Conservation (phyloP, 805 yeast species). For the Spathaspora arborariae region DNA sequence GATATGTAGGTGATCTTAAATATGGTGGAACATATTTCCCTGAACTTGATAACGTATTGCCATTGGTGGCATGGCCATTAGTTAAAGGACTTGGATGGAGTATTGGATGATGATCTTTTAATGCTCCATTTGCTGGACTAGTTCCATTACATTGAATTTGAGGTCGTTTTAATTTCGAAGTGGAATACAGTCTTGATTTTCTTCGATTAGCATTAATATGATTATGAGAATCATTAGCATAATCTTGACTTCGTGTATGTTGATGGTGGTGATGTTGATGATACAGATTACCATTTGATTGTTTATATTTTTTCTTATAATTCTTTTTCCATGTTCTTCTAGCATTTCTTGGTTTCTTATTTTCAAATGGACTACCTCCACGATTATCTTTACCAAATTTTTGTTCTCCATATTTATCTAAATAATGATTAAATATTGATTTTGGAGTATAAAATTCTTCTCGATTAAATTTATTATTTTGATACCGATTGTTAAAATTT, state of each 20-base stretch:
- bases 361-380: background rate
- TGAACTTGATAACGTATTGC: constrained; percentile 6
- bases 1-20: constrained; percentile 34
- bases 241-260: constrained; percentile 7
- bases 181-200: constrained; percentile 21
- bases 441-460: constrained; percentile 79
- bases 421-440: constrained; percentile 63
- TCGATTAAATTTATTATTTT: constrained; percentile 43
- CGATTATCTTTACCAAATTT: constrained; percentile 19
- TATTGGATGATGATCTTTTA: too few species aligned
- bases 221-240: constrained; percentile 9
- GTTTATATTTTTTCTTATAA: constrained; percentile 17
- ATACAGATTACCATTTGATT: background rate
- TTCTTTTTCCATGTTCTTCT: constrained; percentile 27
- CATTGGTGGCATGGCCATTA: too few species aligned
- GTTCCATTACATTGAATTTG: background rate
- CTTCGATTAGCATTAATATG: constrained; percentile 6
- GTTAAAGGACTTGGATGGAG: background rate
- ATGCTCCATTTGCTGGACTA: background rate
- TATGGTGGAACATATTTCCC: constrained; percentile 43
- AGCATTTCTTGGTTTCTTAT: constrained; percentile 5
- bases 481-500: constrained; percentile 8
- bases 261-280: constrained; percentile 9
- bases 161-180: constrained; percentile 12
- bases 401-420: constrained; percentile 58